Conservation (phyloP, 192 early-diverging fungal genomes). For the Blastocladiella britannica region DNA sequence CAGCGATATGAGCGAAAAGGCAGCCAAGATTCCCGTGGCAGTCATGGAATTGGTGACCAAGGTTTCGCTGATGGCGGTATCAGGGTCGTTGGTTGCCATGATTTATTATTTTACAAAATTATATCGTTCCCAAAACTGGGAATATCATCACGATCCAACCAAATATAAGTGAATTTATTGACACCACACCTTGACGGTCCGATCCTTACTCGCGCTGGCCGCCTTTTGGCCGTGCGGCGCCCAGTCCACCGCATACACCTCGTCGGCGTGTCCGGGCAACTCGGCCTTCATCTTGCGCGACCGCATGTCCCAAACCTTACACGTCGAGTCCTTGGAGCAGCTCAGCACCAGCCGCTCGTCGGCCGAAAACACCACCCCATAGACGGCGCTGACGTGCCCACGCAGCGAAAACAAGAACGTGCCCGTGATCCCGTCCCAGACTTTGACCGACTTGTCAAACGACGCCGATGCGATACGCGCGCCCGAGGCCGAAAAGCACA, state of each 20-base stretch:
- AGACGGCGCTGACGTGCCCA: constrained; percentile 90
- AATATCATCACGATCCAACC: not conserved
- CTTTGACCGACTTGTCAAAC: constrained; percentile 93
- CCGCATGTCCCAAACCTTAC: constrained; percentile 85
- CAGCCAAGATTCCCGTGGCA: too few species aligned
- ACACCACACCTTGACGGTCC: constrained; percentile 67
- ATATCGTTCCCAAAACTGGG: too few species aligned
- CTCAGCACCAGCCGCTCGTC: constrained; percentile 83
- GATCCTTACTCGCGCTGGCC: constrained; percentile 83
- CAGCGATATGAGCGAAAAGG: too few species aligned
- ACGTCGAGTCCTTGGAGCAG: constrained; percentile 72
- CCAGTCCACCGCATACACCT: constrained; percentile 92
- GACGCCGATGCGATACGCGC: constrained; percentile 69
- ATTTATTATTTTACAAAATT: too few species aligned
- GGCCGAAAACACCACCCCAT: constrained; percentile 85
- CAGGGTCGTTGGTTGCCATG: too few species aligned
- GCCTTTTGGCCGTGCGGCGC: constrained; percentile 75
- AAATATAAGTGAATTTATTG: constrained; percentile 7
- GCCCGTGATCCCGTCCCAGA: constrained; percentile 83
- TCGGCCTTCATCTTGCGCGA: constrained; percentile 78
- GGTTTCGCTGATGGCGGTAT: too few species aligned
- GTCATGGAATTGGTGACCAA: too few species aligned
- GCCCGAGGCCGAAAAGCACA: constrained; percentile 83
- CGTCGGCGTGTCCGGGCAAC: constrained; percentile 88
- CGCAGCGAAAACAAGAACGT: constrained; percentile 77